phyloP scores from a whole-genome alignment of 129 eudicot genomes.

The Helichrysum umbraculigerum region DNA sequence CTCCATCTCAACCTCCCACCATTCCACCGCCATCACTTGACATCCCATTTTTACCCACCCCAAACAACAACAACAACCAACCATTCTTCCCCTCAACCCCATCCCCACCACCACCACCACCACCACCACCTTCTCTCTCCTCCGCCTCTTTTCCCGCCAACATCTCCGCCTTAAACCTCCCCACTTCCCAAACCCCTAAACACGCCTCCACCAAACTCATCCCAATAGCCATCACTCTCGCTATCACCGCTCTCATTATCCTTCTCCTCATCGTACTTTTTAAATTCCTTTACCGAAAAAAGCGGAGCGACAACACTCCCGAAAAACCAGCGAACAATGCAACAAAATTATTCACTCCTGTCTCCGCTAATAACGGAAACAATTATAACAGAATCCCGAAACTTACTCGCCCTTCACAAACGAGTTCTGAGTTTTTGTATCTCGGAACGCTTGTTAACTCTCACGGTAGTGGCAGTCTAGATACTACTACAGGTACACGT shows the following conservation, averaged over 20 bases:
- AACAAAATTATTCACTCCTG: background rate
- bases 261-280: slow-evolving; percentile 36
- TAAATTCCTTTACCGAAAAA: slow-evolving; percentile 11
- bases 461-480: slow-evolving; percentile 30
- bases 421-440: slow-evolving; percentile 71
- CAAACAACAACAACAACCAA: slow-evolving; percentile 31
- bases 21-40: slow-evolving; percentile 32
- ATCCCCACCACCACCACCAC: slow-evolving; percentile 45
- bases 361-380: slow-evolving; percentile 2
- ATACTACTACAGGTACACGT: background rate
- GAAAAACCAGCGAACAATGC: slow-evolving; percentile 8
- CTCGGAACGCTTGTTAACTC: slow-evolving; percentile 70
- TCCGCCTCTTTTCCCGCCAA: slow-evolving; percentile 74
- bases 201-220: slow-evolving; percentile 56
- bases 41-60: slow-evolving; percentile 35
- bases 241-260: slow-evolving; percentile 42
- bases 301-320: slow-evolving; percentile 5
- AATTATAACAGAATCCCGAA: slow-evolving; percentile 37
- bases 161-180: slow-evolving; percentile 64
- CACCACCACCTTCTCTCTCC: slow-evolving; percentile 54
- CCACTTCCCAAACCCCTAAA: slow-evolving; percentile 48
- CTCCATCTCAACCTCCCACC: slow-evolving; percentile 36
- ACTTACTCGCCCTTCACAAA: slow-evolving; percentile 59
- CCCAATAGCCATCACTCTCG: slow-evolving; percentile 50
- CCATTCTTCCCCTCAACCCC: slow-evolving; percentile 36